Evolutionary conservation across 164 flowering plant genomes (phyloP).

Genomic region (Nymphaea thermarum): DNA sequence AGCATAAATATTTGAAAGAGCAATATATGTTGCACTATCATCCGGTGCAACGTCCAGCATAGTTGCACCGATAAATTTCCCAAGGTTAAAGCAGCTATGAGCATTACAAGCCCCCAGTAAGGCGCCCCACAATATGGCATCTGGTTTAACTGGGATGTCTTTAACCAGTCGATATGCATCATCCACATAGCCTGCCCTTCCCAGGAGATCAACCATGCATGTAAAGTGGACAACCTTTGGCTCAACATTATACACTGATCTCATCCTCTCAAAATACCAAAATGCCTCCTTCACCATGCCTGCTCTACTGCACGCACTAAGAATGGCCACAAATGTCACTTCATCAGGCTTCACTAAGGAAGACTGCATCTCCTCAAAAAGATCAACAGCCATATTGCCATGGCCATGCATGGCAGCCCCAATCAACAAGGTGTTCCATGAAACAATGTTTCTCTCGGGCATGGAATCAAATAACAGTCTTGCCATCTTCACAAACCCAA

Average conservation of each 20-base stretch:
- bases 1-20: slow-evolving; percentile 23
- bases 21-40: slow-evolving; percentile 10
- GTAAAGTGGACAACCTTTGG: slow-evolving; percentile 20
- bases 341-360: slow-evolving; percentile 18
- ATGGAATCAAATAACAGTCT: slow-evolving; percentile 14
- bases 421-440: slow-evolving; percentile 22
- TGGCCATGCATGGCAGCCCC: slow-evolving; percentile 22
- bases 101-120: slow-evolving; percentile 23
- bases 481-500: slow-evolving; percentile 21
- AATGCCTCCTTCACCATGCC: slow-evolving; percentile 19
- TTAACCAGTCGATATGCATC: slow-evolving; percentile 16
- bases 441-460: slow-evolving; percentile 15
- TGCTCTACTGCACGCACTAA: slow-evolving; percentile 20
- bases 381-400: slow-evolving; percentile 16
- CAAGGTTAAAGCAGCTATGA: slow-evolving; percentile 12
- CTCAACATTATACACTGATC: slow-evolving; percentile 7
- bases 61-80: slow-evolving; percentile 13
- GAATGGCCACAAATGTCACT: slow-evolving; percentile 23
- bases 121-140: slow-evolving; percentile 15
- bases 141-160: slow-evolving; percentile 10
- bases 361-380: slow-evolving; percentile 19
- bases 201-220: slow-evolving; percentile 17
- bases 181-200: slow-evolving; percentile 18
- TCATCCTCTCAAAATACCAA: slow-evolving; percentile 16
- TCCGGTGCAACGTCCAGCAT: slow-evolving; percentile 11